Evolutionary conservation across 1,139 yeast genomes (phyloP), one percentile per base, ranked within the genome.

Genomic region (Kurtzmaniella quercitrusa): DNA sequence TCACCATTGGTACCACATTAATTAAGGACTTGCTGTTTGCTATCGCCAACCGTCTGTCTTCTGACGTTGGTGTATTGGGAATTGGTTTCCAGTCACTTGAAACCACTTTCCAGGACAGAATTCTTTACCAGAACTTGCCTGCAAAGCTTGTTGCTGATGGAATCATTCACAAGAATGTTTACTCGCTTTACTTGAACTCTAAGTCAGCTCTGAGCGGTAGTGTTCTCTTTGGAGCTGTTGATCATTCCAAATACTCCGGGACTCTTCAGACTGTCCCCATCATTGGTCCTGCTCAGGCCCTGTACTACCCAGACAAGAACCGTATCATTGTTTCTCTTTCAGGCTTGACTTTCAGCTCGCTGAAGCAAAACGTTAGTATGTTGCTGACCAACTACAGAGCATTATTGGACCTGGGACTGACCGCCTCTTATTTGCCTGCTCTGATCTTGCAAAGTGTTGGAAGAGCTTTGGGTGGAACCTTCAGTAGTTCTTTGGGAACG

Each of bases 81-180:
- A 68, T 81, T 45, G 85, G 85, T 5, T 67, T 79, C 40, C 64
- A 73, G 7, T 79, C 75, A 1, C 61, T 77, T 47, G 85, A 81
- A 56, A 66, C 73, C 4, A 65, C 70, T 2, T 17, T 53, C 58
- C 19, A 43, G 36, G 44, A 37, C 33, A 34, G 37, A 29, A 50
- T 50, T 52, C 41, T 44, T 14, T 55, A 55, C 46, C 46, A 48
- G 31, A 55, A 55, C 46, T 44, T 54, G 14, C 59, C 58, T 2
- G 39, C 45, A 31, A 47, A 49, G 31, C 45, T 56, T 46, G 45
- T 43, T 40, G 40, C 37, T 27, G 42, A 47, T 16, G 85, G 84
- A 0, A 50, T 67, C n/a, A 79, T 76, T 46, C 47, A 66, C 33
- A 68, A 68, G 42, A 63, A 62, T 38, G 69, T 73, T 0, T 81